Percentiles rank a stretch among this genome's conserved stretches.
Conservation (phyloP, 2,329 filamentous ascomycete genomes). For the Fusarium sp. region DNA sequence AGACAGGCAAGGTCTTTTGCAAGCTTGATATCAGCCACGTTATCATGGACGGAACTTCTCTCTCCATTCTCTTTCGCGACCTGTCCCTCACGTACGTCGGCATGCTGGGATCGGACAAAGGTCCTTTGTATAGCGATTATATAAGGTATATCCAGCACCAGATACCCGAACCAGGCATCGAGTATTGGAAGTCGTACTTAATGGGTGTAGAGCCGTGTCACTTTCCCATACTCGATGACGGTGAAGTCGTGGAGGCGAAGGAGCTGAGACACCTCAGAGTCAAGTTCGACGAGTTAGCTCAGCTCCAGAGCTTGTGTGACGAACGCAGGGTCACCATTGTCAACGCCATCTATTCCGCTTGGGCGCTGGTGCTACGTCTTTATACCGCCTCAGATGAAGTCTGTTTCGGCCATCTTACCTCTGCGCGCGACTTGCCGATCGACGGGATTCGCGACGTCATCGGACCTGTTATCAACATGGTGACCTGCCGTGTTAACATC, state of each 20-base stretch:
- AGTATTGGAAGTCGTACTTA: slow-evolving; percentile 35
- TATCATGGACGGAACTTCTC: slow-evolving; percentile 40
- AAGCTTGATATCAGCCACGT: slow-evolving; percentile 40
- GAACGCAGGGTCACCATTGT: slow-evolving; percentile 27
- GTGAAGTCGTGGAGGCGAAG: slow-evolving; percentile 5
- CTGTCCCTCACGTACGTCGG: slow-evolving; percentile 30
- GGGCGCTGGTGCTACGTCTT: slow-evolving; percentile 33
- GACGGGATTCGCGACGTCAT: slow-evolving; percentile 60
- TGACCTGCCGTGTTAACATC: slow-evolving; percentile 62
- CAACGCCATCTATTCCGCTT: slow-evolving; percentile 40
- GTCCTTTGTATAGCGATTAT: slow-evolving; percentile 35
- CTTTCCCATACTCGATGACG: slow-evolving; percentile 37
- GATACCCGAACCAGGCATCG: slow-evolving; percentile 1
- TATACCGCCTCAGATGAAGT: slow-evolving; percentile 62
- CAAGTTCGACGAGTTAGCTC: slow-evolving; percentile 27
- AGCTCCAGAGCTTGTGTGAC: slow-evolving; percentile 25
- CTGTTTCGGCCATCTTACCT: slow-evolving; percentile 66
- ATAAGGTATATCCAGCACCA: slow-evolving; percentile 26
- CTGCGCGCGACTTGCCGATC: slow-evolving; percentile 63
- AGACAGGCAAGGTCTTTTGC: slow-evolving; percentile 41
- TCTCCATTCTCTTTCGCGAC: slow-evolving; percentile 40
- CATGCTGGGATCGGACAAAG: neutral
- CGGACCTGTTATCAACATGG: slow-evolving; percentile 68
- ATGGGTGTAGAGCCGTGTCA: slow-evolving; percentile 32
- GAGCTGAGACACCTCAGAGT: slow-evolving; percentile 36